A percentile compares a stretch with the other conserved stretches of the same genome.
Conservation (phyloP, 73 alveolate genomes). For the Tetrahymena thermophila region DNA sequence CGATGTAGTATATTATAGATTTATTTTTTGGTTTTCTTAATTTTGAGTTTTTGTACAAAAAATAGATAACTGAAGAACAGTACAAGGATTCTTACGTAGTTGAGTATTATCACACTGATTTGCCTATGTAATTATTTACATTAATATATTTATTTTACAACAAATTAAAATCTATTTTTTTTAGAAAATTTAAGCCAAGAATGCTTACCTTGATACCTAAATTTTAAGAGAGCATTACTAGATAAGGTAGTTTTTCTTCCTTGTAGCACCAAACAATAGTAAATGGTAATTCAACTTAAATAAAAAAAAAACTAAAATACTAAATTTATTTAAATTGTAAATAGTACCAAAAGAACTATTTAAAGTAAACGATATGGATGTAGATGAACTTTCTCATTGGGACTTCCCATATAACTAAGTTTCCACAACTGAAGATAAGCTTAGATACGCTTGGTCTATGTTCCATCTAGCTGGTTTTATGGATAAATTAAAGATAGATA, state of each 20-base stretch:
- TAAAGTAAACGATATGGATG: slow-evolving; percentile 10
- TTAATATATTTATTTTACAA: neutral
- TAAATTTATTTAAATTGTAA: neutral
- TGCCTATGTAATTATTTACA: neutral
- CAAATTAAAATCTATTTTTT: neutral
- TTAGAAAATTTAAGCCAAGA: neutral
- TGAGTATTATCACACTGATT: neutral
- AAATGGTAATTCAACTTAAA: neutral
- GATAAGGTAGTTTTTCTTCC: neutral
- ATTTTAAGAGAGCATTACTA: neutral
- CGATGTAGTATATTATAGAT: neutral
- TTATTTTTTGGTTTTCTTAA: neutral
- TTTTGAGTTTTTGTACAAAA: neutral
- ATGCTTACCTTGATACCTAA: neutral
- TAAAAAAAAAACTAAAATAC: neutral
- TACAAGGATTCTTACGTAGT: neutral
- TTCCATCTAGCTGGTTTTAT: slow-evolving; percentile 17
- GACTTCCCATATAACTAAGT: slow-evolving; percentile 12
- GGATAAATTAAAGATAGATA: slow-evolving; percentile 17
- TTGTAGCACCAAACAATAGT: neutral
- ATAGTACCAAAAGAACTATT: neutral
- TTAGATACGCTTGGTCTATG: slow-evolving; percentile 25
- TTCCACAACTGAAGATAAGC: neutral
- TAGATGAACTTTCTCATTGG: slow-evolving; percentile 11
- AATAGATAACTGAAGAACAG: neutral